Evolutionary conservation across 768 basidiomycete genomes (phyloP).

Genomic region (Termitomyces heimii): DNA sequence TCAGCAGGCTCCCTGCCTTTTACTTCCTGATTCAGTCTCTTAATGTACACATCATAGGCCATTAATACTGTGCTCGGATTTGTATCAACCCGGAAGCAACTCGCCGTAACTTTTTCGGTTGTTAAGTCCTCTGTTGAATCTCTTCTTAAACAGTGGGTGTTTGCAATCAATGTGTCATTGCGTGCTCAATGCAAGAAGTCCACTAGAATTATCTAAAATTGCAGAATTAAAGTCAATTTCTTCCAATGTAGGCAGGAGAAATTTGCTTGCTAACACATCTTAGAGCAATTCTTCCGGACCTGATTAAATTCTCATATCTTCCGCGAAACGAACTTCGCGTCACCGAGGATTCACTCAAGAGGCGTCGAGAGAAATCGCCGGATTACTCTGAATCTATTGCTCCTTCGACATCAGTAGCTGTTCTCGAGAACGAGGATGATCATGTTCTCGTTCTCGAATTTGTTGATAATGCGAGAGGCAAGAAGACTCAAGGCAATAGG

Average conservation of each 20-base stretch:
- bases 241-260: not conserved
- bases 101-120: slow-evolving; percentile 74
- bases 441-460: slow-evolving; percentile 45
- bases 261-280: not conserved
- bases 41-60: slow-evolving; percentile 39
- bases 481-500: slow-evolving; percentile 24
- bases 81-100: slow-evolving; percentile 71
- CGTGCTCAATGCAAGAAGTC: slow-evolving; percentile 35
- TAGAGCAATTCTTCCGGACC: slow-evolving; percentile 76
- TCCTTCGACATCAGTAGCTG: slow-evolving; percentile 21
- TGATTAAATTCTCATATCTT: slow-evolving; percentile 80
- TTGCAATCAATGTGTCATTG: not conserved
- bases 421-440: slow-evolving; percentile 17
- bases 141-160: slow-evolving; percentile 64
- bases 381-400: slow-evolving; percentile 28
- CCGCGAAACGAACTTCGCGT: slow-evolving; percentile 56
- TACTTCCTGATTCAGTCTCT: not conserved
- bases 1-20: not conserved
- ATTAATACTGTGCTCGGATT: slow-evolving; percentile 89
- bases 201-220: slow-evolving; percentile 70
- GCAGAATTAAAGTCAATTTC: slow-evolving; percentile 74
- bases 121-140: slow-evolving; percentile 77
- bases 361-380: slow-evolving; percentile 30
- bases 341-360: slow-evolving; percentile 29
- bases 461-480: slow-evolving; percentile 28